Conservation (phyloP, 352 stramenopile species). For the Phytophthora pluvialis region DNA sequence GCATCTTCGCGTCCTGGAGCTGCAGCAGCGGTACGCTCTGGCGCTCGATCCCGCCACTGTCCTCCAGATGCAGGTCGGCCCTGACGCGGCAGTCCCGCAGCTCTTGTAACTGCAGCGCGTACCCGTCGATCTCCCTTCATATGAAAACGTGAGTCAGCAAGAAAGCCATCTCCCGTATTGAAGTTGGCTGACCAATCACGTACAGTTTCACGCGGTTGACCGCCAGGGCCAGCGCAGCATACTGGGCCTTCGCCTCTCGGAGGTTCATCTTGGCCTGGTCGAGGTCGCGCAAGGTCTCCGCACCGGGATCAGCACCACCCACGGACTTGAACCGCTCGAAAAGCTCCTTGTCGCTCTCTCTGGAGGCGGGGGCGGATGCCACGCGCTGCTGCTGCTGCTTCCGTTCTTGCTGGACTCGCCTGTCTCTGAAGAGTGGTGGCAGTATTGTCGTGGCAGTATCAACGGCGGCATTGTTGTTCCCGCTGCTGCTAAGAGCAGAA, state of each 20-base stretch:
- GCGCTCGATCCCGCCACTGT: constrained; percentile 1
- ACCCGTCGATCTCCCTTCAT: constrained; percentile 57
- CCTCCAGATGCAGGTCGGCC: constrained; percentile 7
- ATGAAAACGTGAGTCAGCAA: constrained; percentile 8
- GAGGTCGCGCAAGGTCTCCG: constrained; percentile 59
- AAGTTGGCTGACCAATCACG: constrained; percentile 36
- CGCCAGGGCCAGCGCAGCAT: constrained; percentile 41
- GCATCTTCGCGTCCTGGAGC: constrained; percentile 67
- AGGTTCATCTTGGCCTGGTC: constrained; percentile 72
- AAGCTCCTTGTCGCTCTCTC: constrained; percentile 57
- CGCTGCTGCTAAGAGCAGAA: constrained; percentile 5
- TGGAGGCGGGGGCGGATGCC: not conserved
- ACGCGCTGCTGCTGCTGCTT: not conserved
- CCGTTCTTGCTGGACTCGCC: constrained; percentile 2
- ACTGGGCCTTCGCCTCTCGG: constrained; percentile 45
- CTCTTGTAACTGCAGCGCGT: constrained; percentile 49
- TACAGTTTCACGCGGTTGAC: constrained; percentile 73
- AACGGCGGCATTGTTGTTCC: constrained; percentile 1
- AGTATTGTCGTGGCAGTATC: constrained; percentile 9
- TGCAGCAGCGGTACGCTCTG: constrained; percentile 43
- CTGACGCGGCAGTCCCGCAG: constrained; percentile 12
- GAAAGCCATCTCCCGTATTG: constrained; percentile 20
- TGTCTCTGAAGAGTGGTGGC: constrained; percentile 15
- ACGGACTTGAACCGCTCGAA: constrained; percentile 57
- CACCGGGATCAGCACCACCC: constrained; percentile 31